Base-by-base conservation (phyloP, 1,284 basidiomycete genomes). In the Microstroma glucosiphilum region DNA sequence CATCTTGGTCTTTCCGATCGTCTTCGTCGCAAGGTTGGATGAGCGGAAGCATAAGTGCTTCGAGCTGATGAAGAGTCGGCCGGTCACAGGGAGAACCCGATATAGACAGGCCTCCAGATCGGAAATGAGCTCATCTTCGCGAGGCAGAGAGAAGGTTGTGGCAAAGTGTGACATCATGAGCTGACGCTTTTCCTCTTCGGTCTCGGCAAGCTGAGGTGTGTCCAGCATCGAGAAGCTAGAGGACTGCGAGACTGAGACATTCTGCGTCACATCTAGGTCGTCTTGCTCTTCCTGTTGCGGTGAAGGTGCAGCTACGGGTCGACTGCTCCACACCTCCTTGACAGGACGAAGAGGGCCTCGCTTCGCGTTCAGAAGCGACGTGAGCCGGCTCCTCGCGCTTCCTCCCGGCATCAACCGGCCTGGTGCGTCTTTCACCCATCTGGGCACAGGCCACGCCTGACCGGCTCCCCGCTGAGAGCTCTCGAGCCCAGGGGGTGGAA, bases 1-100 rank as follows among this genome's bases (percentile, higher is more conserved):
- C 93, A 98, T 96, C 90, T 96, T 74, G 17, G 71, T 76, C 21
- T 69, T 56, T 0, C 73, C 72, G 7, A 73, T 63, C 17, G 73
- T 66, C 60, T 70, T 69, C 17, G 69, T 61, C 2, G 69, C 70
- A 1, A 76, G 61, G 11, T 65, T 65, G 4, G 71, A 72, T 0
- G 73, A 75, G 11, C 72, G 70, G 64, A 76, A 76, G n/a, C 71
- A 72, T 12, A 76, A 61, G 58, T 74, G 65, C 21, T 62, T 58
- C n/a, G 65, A 59, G 3, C 67, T 66, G 30, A 76, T 65, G 56
- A 70, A 76, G 46, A 75, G 62, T 11, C 71, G 60, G 25, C 75
- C 75, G 3, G 67, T 58, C 40, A 72, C 62, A 1, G 75, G 75
- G 56, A 76, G 59, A 15, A 73, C 69, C 13, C 75, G 62, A 26